These are phyloP conservation scores for Phytophthora colocasiae DNA, from an alignment of 352 stramenopile genomes.

Conservation along the genomic window DNA sequence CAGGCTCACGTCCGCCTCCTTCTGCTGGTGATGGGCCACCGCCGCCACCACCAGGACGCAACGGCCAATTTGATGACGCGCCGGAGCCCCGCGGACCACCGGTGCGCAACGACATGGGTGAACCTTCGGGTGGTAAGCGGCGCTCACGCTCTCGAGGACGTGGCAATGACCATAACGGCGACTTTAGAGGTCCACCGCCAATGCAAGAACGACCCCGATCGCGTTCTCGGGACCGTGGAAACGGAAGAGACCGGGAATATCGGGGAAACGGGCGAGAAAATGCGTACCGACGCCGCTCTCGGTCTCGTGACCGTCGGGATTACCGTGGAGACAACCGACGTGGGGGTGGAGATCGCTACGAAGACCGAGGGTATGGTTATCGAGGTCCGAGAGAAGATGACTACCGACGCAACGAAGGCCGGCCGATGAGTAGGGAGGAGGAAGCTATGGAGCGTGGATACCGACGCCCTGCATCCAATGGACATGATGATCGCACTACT, in stretches of 20 bases:
- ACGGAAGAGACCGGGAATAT: slow-evolving; percentile 22
- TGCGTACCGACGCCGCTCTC: slow-evolving; percentile 27
- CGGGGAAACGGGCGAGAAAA: slow-evolving; percentile 28
- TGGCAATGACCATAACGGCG: slow-evolving; percentile 14
- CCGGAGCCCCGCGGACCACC: slow-evolving; percentile 30
- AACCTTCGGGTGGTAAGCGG: slow-evolving; percentile 25
- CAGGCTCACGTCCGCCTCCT: slow-evolving; percentile 11
- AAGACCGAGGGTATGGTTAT: slow-evolving; percentile 46
- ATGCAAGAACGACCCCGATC: slow-evolving; percentile 35
- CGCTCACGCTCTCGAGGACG: slow-evolving; percentile 34
- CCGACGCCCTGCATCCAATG: slow-evolving; percentile 41
- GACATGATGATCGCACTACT: slow-evolving; percentile 64
- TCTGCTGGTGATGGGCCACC: slow-evolving; percentile 6
- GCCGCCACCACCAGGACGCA: slow-evolving; percentile 39
- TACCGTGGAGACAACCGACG: slow-evolving; percentile 30
- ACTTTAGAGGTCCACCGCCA: slow-evolving; percentile 21
- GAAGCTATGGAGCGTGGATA: slow-evolving; percentile 48
- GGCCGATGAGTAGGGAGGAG: slow-evolving; percentile 33
- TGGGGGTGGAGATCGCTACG: slow-evolving; percentile 35
- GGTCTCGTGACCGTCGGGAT: slow-evolving; percentile 36
- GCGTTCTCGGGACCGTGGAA: slow-evolving; percentile 29
- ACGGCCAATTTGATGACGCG: slow-evolving; percentile 78
- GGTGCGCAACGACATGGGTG: slow-evolving; percentile 25
- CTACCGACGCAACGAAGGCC: slow-evolving; percentile 25
- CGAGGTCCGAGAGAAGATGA: slow-evolving; percentile 29